Evolutionary conservation across 2,329 filamentous ascomycete species (phyloP), one percentile per base, ranked within the genome.

Genomic region (Leptographium galeiforme): DNA sequence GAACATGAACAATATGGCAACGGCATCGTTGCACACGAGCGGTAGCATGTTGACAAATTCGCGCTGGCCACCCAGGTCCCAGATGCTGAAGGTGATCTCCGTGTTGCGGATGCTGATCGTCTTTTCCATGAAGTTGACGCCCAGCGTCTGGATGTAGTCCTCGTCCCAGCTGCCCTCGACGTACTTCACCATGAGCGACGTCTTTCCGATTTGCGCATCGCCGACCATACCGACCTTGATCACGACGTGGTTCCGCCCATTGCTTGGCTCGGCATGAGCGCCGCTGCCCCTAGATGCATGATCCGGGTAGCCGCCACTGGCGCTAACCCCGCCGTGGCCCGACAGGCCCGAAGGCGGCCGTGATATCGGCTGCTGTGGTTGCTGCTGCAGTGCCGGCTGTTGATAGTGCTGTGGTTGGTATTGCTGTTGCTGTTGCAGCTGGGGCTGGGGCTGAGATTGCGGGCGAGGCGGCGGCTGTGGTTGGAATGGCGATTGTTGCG

Each of bases 71-170:
- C 93, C 93, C 53, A 98, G 72, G 74, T 98, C 93, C 93, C 93
- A 98, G 66, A 98, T 98, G 57, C 89, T 95, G 72, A 98, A 98
- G 45, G 93, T 98, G 68, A 98, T 98, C 71, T 98, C 93, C 16
- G 93, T 98, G 71, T 98, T 98, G 57, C 93, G 87, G 69, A 98
- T 98, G 58, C 89, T 95, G 66, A 98, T 98, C 39, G 93, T 98
- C 78, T 98, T 98, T 70, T 98, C 93, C 93, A 98, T 98, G 71
- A 98, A 98, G 70, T 98, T 98, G 70, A 98, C 93, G 61, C 93
- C 93, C 46, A 98, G 74, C 25, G 93, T 98, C 72, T 98, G 93
- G 64, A 98, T 98, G 70, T 98, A 98, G 68, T 98, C 93, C 72
- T 98, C 93, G 68, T 98, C 93, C 89, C 93, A 98, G 70, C 90